Evolutionary conservation across 1,139 yeast genomes (phyloP).

Genomic region (Zygosaccharomyces sapae): DNA sequence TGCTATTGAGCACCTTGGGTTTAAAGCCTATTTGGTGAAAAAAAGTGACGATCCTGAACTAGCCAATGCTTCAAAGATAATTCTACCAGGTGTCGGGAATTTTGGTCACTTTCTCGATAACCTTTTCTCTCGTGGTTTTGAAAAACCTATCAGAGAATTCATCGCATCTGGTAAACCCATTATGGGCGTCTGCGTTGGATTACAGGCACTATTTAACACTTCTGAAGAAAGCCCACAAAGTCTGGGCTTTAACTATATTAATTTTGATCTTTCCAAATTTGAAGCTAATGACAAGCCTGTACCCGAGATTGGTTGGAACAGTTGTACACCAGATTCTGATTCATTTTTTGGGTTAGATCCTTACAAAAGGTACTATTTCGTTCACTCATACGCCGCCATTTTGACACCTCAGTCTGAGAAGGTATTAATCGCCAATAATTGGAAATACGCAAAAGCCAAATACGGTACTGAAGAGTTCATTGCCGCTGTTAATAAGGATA

Average conservation of each 20-base stretch:
- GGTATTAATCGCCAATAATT: constrained; percentile 48
- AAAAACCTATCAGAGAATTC: constrained; percentile 59
- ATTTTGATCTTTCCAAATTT: constrained; percentile 56
- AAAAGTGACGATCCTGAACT: constrained; percentile 43
- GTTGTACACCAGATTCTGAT: constrained; percentile 36
- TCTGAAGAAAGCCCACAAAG: constrained; percentile 70
- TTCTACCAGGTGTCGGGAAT: constrained; percentile 95
- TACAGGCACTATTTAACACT: constrained; percentile 72
- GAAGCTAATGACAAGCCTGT: constrained; percentile 67
- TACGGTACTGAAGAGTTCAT: constrained; percentile 79
- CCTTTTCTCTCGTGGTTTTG: constrained; percentile 57
- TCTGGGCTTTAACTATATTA: constrained; percentile 53
- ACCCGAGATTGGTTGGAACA: constrained; percentile 96
- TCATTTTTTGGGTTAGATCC: constrained; percentile 60
- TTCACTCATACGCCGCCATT: constrained; percentile 86
- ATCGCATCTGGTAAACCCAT: constrained; percentile 71
- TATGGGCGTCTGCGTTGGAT: constrained; percentile 97
- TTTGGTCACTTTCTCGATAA: constrained; percentile 87
- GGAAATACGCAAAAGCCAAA: constrained; percentile 69
- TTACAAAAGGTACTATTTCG: constrained; percentile 77
- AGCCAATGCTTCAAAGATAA: constrained; percentile 48
- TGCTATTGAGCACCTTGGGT: constrained; percentile 77
- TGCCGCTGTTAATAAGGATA: constrained; percentile 75
- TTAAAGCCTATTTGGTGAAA: constrained; percentile 51
- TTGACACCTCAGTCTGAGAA: constrained; percentile 40